Conservation (phyloP, 495 filamentous ascomycete genomes). For the Penicillium taxi region DNA sequence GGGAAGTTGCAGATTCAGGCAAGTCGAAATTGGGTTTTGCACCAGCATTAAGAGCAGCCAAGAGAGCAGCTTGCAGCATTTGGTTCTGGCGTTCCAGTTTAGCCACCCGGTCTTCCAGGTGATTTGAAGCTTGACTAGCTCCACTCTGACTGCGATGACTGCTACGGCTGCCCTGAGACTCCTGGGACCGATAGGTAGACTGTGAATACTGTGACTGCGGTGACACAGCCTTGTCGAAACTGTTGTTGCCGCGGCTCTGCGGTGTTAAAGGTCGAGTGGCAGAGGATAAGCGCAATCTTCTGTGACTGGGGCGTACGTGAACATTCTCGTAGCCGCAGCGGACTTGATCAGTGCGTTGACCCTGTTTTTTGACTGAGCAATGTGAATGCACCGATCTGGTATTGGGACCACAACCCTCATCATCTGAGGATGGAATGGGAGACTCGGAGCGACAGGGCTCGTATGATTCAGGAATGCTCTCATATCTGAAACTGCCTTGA, state of each 20-base stretch:
- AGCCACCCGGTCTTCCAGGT: slow-evolving; percentile 33
- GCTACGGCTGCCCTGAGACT: slow-evolving; percentile 16
- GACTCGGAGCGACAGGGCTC: slow-evolving; percentile 20
- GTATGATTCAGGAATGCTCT: slow-evolving; percentile 17
- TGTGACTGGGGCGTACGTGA: slow-evolving; percentile 6
- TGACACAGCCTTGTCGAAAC: slow-evolving; percentile 15
- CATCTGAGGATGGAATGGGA: slow-evolving; percentile 37
- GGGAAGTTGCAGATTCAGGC: slow-evolving; percentile 14
- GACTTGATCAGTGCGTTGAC: slow-evolving; percentile 3
- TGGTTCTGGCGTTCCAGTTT: slow-evolving; percentile 40
- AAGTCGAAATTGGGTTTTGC: slow-evolving; percentile 21
- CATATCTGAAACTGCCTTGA: slow-evolving; percentile 20
- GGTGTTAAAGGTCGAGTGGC: slow-evolving; percentile 20
- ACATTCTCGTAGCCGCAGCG: slow-evolving; percentile 12
- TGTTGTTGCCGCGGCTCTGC: slow-evolving; percentile 15
- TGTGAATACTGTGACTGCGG: slow-evolving; percentile 21
- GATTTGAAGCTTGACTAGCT: slow-evolving; percentile 4
- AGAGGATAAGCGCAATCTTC: slow-evolving; percentile 6
- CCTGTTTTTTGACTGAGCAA: slow-evolving; percentile 8
- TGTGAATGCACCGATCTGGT: slow-evolving; percentile 4
- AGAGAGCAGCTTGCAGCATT: slow-evolving; percentile 38
- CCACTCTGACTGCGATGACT: slow-evolving; percentile 9
- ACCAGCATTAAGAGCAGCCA: slow-evolving; percentile 33
- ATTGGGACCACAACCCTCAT: slow-evolving; percentile 26
- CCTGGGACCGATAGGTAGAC: slow-evolving; percentile 15